Base-by-base conservation (phyloP, 2,329 filamentous ascomycete species). In the Diplodia seriata region DNA sequence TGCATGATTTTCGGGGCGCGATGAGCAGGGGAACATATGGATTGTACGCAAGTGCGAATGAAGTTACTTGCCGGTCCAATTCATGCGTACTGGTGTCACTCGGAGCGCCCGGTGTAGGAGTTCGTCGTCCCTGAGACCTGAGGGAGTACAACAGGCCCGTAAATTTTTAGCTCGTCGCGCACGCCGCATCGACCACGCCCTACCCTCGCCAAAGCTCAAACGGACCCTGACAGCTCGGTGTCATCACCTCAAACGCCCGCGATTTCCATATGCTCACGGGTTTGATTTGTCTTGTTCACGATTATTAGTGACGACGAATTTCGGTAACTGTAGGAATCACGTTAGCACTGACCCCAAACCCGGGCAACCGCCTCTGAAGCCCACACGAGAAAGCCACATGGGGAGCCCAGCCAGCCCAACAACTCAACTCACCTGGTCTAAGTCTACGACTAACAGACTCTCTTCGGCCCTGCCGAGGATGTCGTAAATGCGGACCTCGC, bases 391-490 rank as follows among this genome's bases (percentile, higher is more conserved):
- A 40, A 29, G 8, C 18, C 9, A 18, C 8, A 36, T 29, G 3
- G 26, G 36, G 36, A 38, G 36, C 36, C 20, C 5, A n/a, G 40
- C 8, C 4, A 47, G 15, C 26, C 26, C 26, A 26, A 26, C 26
- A 26, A 26, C 26, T 26, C 26, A 26, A 65, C 77, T 72, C 26
- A 78, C 77, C 68, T 81, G 74, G 18, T 79, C 78, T 0, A 90
- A 89, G 76, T 93, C 89, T 0, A 92, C 86, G 0, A 93, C 82
- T 5, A 94, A 77, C 0, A 93, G 78, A 2, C 87, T 86, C 72
- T 91, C 88, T 66, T 90, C 87, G 0, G 86, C 87, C n/a, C 91
- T 89, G 0, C 91, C 90, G 3, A 93, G 80, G 0, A 92, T 79
- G 0, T 91, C 90, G 66, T 90, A 92, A 0, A 93, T 84, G 59